These are phyloP conservation scores for Aureobasidium sp. DNA, from an alignment of 2,329 filamentous ascomycete genomes.

Conservation along the genomic window DNA sequence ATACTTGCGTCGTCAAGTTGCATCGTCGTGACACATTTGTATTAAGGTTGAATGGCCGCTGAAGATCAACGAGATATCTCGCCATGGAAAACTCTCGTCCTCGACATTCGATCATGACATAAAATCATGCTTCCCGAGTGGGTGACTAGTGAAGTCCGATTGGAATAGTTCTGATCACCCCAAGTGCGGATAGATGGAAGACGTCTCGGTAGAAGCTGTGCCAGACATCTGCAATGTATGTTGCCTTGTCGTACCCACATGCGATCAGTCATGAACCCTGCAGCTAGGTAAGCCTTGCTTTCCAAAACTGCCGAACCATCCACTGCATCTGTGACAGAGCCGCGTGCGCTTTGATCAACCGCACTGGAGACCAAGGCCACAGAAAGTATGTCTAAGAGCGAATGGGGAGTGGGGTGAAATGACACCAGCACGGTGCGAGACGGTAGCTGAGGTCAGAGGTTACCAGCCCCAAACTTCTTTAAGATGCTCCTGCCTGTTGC, in stretches of 20 bases:
- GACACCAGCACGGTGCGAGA: neutral
- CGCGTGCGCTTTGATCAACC: too few relatives aligned
- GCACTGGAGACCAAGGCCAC: too few relatives aligned
- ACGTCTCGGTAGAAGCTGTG: neutral
- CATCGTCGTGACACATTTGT: neutral
- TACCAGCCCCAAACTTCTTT: neutral
- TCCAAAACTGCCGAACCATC: neutral
- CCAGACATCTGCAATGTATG: neutral
- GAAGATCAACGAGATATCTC: neutral
- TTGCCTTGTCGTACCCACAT: neutral
- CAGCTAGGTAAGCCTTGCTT: neutral
- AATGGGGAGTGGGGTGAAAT: neutral
- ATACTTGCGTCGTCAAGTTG: neutral
- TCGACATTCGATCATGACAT: neutral
- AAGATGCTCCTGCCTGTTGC: neutral
- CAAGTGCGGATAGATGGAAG: neutral
- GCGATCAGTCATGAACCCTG: neutral
- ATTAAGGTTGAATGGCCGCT: conserved; percentile 1
- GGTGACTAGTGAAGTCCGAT: neutral
- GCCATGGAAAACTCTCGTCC: neutral
- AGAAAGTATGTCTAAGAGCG: neutral
- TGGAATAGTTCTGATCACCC: neutral
- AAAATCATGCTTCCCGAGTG: neutral
- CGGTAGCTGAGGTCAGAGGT: neutral
- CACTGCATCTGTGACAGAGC: too few relatives aligned